Evolutionary conservation across 2,329 filamentous ascomycete species (phyloP).

Genomic region (Trichophyton benhamiae): DNA sequence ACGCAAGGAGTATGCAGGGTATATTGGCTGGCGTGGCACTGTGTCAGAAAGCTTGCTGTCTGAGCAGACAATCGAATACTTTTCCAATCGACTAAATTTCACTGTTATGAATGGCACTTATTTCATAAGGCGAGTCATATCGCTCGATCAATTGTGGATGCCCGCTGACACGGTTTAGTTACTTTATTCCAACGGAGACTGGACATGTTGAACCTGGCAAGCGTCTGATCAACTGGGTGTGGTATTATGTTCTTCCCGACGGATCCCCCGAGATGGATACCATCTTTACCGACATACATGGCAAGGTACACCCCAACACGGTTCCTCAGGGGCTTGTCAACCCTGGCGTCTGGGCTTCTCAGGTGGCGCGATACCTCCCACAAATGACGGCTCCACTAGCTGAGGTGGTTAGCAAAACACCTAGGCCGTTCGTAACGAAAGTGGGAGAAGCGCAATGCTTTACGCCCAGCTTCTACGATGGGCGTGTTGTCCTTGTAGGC

Average conservation of each 20-base stretch:
- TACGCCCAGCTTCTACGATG: background rate
- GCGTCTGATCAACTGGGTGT: background rate
- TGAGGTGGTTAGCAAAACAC: background rate
- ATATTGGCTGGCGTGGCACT: background rate
- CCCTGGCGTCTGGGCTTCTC: background rate
- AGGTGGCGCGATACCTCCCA: background rate
- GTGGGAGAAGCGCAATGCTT: background rate
- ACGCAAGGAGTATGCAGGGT: background rate
- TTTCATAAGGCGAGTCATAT: background rate
- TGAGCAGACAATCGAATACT: background rate
- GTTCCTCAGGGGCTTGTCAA: background rate
- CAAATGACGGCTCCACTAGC: background rate
- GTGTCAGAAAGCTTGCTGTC: background rate
- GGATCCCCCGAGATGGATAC: background rate
- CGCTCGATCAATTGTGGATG: background rate
- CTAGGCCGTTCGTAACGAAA: background rate
- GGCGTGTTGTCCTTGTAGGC: background rate
- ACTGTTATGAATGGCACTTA: background rate
- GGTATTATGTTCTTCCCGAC: background rate
- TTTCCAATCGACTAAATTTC: background rate
- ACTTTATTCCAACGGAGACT: background rate
- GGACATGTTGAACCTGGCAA: background rate
- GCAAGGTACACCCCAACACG: background rate
- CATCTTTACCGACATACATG: background rate
- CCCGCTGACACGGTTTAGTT: background rate